Evolutionary conservation across 352 stramenopile genomes (phyloP).

Genomic region (Globisporangium lucens): DNA sequence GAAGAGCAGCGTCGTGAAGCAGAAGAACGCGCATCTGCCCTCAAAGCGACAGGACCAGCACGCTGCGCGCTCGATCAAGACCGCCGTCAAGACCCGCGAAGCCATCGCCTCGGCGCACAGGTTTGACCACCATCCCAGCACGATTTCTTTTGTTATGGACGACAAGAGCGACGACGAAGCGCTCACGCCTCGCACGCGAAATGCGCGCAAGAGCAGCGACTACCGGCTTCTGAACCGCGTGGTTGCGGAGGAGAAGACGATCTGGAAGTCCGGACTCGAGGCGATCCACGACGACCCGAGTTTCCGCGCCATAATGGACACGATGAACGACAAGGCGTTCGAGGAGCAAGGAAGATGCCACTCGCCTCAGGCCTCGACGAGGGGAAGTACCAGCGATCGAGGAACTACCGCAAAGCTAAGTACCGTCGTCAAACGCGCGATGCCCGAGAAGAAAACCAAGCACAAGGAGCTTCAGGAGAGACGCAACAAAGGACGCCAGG

Average conservation of each 20-base stretch:
- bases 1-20: constrained; percentile 25
- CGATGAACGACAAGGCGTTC: not conserved
- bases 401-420: not conserved
- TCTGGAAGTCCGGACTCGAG: constrained; percentile 53
- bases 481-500: constrained; percentile 49
- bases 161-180: constrained; percentile 13
- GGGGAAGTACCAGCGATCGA: not conserved
- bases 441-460: constrained; percentile 64
- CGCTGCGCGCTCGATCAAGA: constrained; percentile 44
- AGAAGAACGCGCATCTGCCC: constrained; percentile 35
- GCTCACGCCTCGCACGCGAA: constrained; percentile 20
- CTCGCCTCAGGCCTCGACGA: not conserved
- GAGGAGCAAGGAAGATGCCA: not conserved
- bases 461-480: constrained; percentile 58
- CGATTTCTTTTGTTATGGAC: not conserved
- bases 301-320: constrained; percentile 10
- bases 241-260: constrained; percentile 39
- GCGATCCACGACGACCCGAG: constrained; percentile 46
- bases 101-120: constrained; percentile 35
- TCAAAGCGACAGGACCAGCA: constrained; percentile 54
- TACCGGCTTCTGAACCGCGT: constrained; percentile 52
- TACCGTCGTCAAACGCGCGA: constrained; percentile 10
- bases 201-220: constrained; percentile 51
- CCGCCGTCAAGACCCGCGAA: constrained; percentile 36
- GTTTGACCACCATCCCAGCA: not conserved